Evolutionary conservation across 1,284 basidiomycete genomes (phyloP).

Genomic region (Meripilus lineatus): DNA sequence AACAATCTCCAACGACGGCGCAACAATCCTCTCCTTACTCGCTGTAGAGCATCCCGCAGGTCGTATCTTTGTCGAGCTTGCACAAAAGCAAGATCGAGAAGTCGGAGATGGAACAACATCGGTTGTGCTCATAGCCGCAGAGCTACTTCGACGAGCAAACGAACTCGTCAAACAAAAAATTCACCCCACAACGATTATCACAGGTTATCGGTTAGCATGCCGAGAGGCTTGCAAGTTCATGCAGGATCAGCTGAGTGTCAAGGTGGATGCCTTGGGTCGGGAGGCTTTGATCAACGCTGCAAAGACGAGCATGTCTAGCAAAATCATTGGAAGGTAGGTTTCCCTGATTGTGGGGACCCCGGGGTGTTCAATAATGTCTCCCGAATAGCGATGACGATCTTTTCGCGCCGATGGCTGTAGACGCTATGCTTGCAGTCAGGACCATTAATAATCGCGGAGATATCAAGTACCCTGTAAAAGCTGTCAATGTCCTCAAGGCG

Average conservation of each 20-base stretch:
- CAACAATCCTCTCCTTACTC: conserved; percentile 92
- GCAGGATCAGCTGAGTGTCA: conserved; percentile 95
- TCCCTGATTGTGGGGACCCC: background rate
- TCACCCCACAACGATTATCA: conserved; percentile 99
- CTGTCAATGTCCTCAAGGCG: conserved; percentile 98
- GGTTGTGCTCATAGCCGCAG: conserved; percentile 96
- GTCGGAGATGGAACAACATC: conserved; percentile 99
- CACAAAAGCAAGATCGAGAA: conserved; percentile 99
- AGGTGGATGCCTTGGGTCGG: conserved; percentile 87
- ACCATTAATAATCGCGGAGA: conserved; percentile 94
- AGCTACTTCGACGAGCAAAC: conserved; percentile 92
- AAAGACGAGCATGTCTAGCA: conserved; percentile 99
- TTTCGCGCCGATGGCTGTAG: conserved; percentile 97
- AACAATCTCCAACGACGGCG: conserved; percentile 99
- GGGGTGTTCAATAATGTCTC: background rate
- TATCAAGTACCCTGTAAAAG: conserved; percentile 99
- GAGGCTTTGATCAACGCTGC: conserved; percentile 96
- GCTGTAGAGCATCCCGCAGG: conserved; percentile 94
- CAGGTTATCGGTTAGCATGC: conserved; percentile 96
- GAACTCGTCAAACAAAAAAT: conserved; percentile 99
- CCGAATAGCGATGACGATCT: conserved; percentile 89
- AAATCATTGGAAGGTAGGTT: conserved; percentile 93
- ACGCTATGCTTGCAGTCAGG: conserved; percentile 98
- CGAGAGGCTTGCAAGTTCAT: conserved; percentile 98
- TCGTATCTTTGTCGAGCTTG: conserved; percentile 95